phyloP scores from a whole-genome alignment of 768 basidiomycete genomes.

The Rhizopogon vinicolor region DNA sequence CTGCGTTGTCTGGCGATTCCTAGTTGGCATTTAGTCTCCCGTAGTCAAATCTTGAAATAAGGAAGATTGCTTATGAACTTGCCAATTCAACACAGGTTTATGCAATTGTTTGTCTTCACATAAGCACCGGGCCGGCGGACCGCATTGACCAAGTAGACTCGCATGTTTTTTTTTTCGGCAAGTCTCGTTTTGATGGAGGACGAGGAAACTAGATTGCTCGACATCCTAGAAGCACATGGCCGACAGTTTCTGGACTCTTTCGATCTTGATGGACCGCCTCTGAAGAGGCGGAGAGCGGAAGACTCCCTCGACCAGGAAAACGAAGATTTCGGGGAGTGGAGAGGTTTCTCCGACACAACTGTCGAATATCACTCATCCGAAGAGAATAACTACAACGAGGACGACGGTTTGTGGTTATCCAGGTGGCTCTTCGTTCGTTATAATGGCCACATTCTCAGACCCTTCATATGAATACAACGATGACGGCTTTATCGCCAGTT shows the following conservation, averaged over 20 bases:
- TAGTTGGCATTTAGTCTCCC: background rate
- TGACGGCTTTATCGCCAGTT: constrained; percentile 37
- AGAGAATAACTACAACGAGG: constrained; percentile 15
- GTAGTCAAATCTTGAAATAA: too few relatives aligned
- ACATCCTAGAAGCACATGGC: constrained; percentile 40
- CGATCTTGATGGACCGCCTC: constrained; percentile 17
- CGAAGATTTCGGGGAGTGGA: constrained; percentile 36
- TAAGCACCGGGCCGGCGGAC: too few relatives aligned
- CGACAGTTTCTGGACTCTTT: constrained; percentile 42
- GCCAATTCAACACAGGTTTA: too few relatives aligned
- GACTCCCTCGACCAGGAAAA: constrained; percentile 11
- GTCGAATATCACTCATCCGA: constrained; percentile 8
- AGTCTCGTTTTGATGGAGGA: constrained; percentile 4
- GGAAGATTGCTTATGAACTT: too few relatives aligned
- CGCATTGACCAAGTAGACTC: constrained; percentile 3
- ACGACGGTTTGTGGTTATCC: constrained; percentile 11
- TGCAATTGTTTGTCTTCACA: background rate
- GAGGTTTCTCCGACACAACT: constrained; percentile 25
- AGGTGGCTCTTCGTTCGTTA: background rate
- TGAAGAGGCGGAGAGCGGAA: constrained; percentile 10
- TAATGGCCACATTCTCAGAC: background rate
- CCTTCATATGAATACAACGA: constrained; percentile 38
- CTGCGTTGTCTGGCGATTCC: constrained; percentile 17
- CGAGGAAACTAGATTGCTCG: constrained; percentile 31
- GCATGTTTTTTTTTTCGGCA: constrained; percentile 7